Percentiles rank a stretch among this genome's conserved stretches.
Evolutionary conservation across 176 grass and related monocot species (phyloP).

Genomic region (Bonia amplexicaulis): DNA sequence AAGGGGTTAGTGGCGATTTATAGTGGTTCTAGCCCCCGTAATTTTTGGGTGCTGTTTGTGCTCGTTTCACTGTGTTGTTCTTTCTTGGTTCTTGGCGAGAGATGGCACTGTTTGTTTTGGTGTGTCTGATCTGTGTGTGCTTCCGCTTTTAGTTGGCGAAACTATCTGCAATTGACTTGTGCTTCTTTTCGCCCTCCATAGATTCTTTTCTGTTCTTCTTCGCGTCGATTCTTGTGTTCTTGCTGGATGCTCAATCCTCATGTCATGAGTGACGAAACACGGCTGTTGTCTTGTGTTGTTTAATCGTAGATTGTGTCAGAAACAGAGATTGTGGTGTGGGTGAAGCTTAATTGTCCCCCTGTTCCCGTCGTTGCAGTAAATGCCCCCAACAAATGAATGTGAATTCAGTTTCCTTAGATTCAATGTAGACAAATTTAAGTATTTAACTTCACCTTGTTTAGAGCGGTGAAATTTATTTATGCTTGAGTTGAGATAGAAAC

Average conservation of each 20-base stretch:
- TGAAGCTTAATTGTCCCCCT: neutral
- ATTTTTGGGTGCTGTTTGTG: neutral
- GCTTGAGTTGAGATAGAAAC: neutral
- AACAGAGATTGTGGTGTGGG: neutral
- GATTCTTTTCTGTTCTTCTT: neutral
- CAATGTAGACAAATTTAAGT: neutral
- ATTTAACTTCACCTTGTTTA: neutral
- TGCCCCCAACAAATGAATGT: too few relatives aligned
- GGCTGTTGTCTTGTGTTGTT: neutral
- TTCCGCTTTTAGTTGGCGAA: neutral
- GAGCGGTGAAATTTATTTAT: neutral
- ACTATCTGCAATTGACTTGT: neutral
- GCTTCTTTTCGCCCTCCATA: neutral
- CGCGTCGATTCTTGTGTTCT: neutral
- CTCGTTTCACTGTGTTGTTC: neutral
- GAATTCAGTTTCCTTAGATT: neutral
- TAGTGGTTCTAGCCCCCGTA: neutral
- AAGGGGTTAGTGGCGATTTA: neutral
- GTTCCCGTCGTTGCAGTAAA: too few relatives aligned
- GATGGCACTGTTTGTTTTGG: neutral
- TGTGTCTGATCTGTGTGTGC: neutral
- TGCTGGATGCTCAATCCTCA: neutral
- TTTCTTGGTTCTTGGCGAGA: neutral
- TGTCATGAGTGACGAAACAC: neutral
- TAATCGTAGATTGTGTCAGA: neutral